Percentiles rank a stretch among this genome's conserved stretches.
Conservation (phyloP, 2,329 filamentous ascomycete genomes). For the Xenosphaeropsis pyriputrescens region DNA sequence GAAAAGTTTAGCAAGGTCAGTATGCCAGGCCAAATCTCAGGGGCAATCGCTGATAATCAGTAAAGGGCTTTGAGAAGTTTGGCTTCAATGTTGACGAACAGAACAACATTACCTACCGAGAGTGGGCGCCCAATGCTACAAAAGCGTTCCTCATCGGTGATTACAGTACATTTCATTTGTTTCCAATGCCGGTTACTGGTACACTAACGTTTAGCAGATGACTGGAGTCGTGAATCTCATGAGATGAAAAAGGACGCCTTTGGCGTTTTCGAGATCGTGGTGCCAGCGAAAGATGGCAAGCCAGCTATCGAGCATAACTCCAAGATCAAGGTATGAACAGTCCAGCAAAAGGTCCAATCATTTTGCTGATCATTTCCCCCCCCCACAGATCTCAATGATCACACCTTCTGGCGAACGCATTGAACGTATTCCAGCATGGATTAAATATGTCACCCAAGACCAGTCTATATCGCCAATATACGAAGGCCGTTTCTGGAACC, state of each 20-base stretch:
- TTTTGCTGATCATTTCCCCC: not conserved
- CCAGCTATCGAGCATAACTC: slow-evolving; percentile 82
- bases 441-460: slow-evolving; percentile 93
- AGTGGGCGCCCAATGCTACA: slow-evolving; percentile 89
- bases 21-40: slow-evolving; percentile 3
- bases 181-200: slow-evolving; percentile 2
- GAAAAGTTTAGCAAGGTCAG: slow-evolving; percentile 78
- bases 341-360: too few species aligned
- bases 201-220: slow-evolving; percentile 37
- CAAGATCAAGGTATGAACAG: slow-evolving; percentile 67
- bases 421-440: slow-evolving; percentile 90
- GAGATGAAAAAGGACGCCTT: slow-evolving; percentile 77
- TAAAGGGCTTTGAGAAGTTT: slow-evolving; percentile 69
- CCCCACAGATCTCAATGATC: slow-evolving; percentile 61
- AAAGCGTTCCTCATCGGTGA: slow-evolving; percentile 82
- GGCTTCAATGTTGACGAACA: slow-evolving; percentile 72
- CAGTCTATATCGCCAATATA: slow-evolving; percentile 80
- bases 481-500: slow-evolving; percentile 96
- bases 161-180: slow-evolving; percentile 50
- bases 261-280: slow-evolving; percentile 72
- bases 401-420: slow-evolving; percentile 66
- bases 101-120: slow-evolving; percentile 78
- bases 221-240: slow-evolving; percentile 72
- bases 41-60: too few species aligned
- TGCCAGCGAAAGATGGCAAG: slow-evolving; percentile 61